phyloP scores from a whole-genome alignment of 345 rosid species.

The Aquilaria sinensis region DNA sequence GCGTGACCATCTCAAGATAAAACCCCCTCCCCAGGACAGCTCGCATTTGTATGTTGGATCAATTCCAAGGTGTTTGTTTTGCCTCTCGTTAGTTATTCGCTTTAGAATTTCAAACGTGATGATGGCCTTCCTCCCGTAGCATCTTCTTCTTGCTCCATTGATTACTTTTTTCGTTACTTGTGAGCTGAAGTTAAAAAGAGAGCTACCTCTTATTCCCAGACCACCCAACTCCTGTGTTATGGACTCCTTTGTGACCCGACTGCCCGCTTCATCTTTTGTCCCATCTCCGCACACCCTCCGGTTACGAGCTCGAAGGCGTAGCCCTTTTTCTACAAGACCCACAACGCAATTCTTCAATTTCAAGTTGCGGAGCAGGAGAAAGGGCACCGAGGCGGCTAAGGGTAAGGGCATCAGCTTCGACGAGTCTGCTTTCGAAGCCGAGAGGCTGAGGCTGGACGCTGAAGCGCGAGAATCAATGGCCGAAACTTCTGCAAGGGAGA shows the following conservation, averaged over 20 bases:
- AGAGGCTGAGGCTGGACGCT: constrained; percentile 63
- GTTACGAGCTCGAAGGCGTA: background rate
- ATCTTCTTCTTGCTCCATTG: no score
- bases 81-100: no score
- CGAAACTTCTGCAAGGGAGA: constrained; percentile 41
- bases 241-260: constrained; percentile 33
- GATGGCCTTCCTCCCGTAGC: no score
- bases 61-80: no score
- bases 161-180: no score
- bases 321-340: constrained; percentile 2
- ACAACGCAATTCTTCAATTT: constrained; percentile 15
- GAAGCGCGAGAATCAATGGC: constrained; percentile 63
- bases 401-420: constrained; percentile 27
- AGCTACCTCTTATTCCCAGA: no score
- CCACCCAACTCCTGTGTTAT: constrained; percentile 5
- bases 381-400: background rate
- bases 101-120: no score
- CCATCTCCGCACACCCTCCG: constrained; percentile 8
- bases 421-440: constrained; percentile 55
- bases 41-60: no score
- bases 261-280: constrained; percentile 24
- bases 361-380: constrained; percentile 18
- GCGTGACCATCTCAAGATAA: no score
- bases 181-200: no score
- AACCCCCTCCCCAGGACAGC: no score